phyloP scores from a whole-genome alignment of 1,284 basidiomycete species.

The Malassezia furfur region DNA sequence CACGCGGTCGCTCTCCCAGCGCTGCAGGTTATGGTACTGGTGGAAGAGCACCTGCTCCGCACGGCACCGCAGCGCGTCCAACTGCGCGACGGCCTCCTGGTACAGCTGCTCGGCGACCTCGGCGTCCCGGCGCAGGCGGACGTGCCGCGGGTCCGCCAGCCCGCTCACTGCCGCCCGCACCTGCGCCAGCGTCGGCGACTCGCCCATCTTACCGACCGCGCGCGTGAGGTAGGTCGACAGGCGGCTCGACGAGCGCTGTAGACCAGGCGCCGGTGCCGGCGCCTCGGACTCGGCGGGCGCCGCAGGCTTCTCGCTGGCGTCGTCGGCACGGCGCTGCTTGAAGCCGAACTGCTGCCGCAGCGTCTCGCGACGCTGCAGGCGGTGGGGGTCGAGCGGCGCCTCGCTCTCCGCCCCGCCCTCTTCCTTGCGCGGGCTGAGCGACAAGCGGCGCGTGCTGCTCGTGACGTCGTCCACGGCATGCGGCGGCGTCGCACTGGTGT shows the following conservation, averaged over 20 bases:
- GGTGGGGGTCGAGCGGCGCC: conserved; percentile 17
- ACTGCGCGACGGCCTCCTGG: conserved; percentile 27
- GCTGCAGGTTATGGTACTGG: conserved; percentile 32
- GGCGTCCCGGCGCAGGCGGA: conserved; percentile 37
- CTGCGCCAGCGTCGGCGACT: conserved; percentile 23
- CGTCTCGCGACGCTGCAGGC: conserved; percentile 39
- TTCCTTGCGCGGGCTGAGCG: neutral
- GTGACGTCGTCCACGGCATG: conserved; percentile 14
- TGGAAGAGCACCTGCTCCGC: conserved; percentile 39
- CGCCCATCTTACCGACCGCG: conserved; percentile 29
- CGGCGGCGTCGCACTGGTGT: neutral
- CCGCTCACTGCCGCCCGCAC: conserved; percentile 34
- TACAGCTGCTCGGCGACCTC: conserved; percentile 36
- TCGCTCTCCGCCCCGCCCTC: neutral
- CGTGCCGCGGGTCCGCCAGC: conserved; percentile 33
- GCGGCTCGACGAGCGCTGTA: conserved; percentile 7
- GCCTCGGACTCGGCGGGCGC: neutral
- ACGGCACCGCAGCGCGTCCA: conserved; percentile 34
- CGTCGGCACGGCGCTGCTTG: conserved; percentile 15
- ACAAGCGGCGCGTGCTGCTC: conserved; percentile 3
- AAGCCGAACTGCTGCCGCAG: conserved; percentile 46
- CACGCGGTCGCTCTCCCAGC: conserved; percentile 39
- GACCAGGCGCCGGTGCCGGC: neutral
- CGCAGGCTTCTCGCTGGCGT: neutral
- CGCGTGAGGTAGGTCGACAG: conserved; percentile 27